Evolutionary conservation across 139 green algal genomes (phyloP).

Genomic region (Ettlia oleoabundans): DNA sequence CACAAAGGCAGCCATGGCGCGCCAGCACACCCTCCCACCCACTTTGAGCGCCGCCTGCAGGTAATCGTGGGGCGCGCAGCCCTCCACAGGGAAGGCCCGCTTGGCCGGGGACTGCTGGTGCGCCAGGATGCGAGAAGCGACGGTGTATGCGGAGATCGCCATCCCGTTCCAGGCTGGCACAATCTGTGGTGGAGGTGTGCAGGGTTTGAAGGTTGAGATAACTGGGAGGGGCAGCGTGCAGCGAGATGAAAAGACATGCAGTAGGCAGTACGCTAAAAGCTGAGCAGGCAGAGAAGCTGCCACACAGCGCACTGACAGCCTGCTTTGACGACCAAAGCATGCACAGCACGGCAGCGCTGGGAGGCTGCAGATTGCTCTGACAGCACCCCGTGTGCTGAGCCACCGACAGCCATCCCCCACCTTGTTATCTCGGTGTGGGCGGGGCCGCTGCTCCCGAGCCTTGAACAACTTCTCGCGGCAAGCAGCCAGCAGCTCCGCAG

Average conservation of each 20-base stretch:
- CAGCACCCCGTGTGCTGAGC: no score
- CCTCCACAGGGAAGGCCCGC: conserved; percentile 78
- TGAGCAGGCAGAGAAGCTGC: background rate
- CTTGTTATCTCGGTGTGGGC: conserved; percentile 89
- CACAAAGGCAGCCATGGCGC: background rate
- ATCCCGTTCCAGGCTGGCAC: conserved; percentile 94
- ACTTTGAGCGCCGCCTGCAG: conserved; percentile 60
- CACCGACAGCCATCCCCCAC: no score
- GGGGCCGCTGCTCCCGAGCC: conserved; percentile 57
- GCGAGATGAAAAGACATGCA: background rate
- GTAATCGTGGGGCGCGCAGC: conserved; percentile 59
- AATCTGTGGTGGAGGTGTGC: no score
- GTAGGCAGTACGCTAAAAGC: no score
- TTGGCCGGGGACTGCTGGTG: conserved; percentile 41
- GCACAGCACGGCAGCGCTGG: background rate
- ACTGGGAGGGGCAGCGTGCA: no score
- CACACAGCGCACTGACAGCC: background rate
- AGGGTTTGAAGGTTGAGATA: no score
- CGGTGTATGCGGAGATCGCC: conserved; percentile 78
- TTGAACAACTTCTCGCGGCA: conserved; percentile 66
- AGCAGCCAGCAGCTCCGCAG: conserved; percentile 54
- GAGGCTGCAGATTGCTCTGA: no score
- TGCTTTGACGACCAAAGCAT: background rate
- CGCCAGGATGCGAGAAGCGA: conserved; percentile 65
- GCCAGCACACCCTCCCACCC: background rate